Evolutionary conservation across 148 eudicot species (phyloP).

Genomic region (Talinum fruticosum): DNA sequence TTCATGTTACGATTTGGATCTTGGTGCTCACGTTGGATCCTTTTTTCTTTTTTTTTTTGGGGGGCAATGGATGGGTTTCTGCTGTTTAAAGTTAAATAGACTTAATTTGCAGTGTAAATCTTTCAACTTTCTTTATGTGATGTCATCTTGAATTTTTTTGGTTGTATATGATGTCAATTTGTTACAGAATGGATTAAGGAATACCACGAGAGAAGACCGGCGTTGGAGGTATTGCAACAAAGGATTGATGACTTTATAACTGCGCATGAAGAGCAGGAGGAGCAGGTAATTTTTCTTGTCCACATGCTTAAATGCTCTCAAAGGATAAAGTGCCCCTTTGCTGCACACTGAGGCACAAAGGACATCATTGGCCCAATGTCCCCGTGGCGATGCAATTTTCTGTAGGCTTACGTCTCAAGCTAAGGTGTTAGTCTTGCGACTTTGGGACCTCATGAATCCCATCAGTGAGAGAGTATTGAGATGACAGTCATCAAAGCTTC

Average conservation of each 20-base stretch:
- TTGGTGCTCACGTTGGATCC: background rate
- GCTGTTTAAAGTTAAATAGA: too few species aligned
- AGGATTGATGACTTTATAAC: constrained; percentile 74
- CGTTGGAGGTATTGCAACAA: constrained; percentile 66
- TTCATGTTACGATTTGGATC: background rate
- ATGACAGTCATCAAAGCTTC: too few species aligned
- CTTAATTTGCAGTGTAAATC: too few species aligned
- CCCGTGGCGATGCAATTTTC: background rate
- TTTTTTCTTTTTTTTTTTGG: too few species aligned
- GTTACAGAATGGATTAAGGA: constrained; percentile 69
- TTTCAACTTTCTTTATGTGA: too few species aligned
- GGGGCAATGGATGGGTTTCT: too few species aligned
- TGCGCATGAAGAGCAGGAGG: constrained; percentile 58
- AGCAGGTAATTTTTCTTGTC: constrained; percentile 51
- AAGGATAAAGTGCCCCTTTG: background rate
- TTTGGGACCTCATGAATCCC: background rate
- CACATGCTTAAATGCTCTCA: background rate
- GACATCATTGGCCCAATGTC: background rate
- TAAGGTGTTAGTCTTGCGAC: background rate
- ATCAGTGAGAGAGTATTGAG: background rate
- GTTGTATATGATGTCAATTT: constrained; percentile 5
- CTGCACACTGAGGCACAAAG: background rate
- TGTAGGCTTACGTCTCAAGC: background rate
- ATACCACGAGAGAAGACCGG: constrained; percentile 66
- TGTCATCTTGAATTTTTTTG: background rate